These are phyloP conservation scores for Trametes cingulata DNA, from an alignment of 768 basidiomycete genomes.

Conservation along the genomic window DNA sequence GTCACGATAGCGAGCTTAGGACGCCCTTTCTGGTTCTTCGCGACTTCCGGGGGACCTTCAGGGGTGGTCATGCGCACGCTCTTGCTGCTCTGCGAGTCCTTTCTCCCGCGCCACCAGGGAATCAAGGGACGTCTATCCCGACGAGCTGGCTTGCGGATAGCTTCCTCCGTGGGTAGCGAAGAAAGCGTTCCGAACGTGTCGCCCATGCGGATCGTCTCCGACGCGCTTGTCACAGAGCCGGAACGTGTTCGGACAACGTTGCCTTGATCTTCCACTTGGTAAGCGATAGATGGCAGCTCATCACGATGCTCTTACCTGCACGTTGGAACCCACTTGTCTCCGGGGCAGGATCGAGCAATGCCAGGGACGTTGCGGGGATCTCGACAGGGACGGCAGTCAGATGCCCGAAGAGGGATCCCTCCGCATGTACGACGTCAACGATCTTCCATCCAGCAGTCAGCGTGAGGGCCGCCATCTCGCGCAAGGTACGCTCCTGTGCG, in stretches of 20 bases:
- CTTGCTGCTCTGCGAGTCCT: neutral
- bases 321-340: neutral
- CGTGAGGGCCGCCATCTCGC: conserved; percentile 57
- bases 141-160: conserved; percentile 20
- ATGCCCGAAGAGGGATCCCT: conserved; percentile 70
- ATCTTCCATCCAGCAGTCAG: conserved; percentile 71
- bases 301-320: conserved; percentile 5
- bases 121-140: conserved; percentile 11
- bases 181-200: conserved; percentile 27
- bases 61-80: neutral
- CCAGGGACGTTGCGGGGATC: conserved; percentile 40
- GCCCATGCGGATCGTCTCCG: conserved; percentile 25
- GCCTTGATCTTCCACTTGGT: neutral
- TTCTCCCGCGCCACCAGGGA: conserved; percentile 12
- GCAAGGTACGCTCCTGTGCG: conserved; percentile 67
- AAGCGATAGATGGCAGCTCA: neutral
- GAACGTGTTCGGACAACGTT: conserved; percentile 1
- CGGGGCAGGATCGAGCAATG: conserved; percentile 14
- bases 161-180: conserved; percentile 29
- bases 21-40: conserved; percentile 1
- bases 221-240: conserved; percentile 2
- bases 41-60: neutral
- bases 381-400: conserved; percentile 64
- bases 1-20: conserved; percentile 13
- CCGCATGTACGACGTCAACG: conserved; percentile 55